Percentiles rank a stretch among this genome's conserved stretches.
These are phyloP conservation scores for Blepharisma stoltei DNA, from an alignment of 73 alveolate genomes.

Conservation along the genomic window DNA sequence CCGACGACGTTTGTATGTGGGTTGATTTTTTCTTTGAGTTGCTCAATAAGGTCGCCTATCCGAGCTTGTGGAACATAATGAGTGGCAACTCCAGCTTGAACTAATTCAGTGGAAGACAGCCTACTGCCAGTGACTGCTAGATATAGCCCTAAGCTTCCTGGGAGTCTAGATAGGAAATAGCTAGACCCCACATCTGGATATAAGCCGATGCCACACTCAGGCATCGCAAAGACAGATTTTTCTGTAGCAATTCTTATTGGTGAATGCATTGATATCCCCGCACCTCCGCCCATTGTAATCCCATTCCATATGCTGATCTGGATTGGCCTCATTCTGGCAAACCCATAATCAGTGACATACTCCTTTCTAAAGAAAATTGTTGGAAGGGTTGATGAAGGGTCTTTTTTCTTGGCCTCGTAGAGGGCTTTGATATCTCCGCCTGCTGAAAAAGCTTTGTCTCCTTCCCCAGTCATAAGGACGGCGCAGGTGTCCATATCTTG, in stretches of 20 bases:
- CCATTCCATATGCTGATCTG: conserved; percentile 89
- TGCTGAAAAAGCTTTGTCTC: conserved; percentile 93
- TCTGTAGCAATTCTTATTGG: conserved; percentile 89
- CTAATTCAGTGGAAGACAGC: conserved; percentile 73
- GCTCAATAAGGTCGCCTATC: conserved; percentile 42
- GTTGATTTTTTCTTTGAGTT: conserved; percentile 34
- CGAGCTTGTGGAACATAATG: conserved; percentile 61
- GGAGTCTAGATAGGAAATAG: conserved; percentile 79
- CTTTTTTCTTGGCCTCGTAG: conserved; percentile 60
- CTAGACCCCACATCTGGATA: conserved; percentile 95
- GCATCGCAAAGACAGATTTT: conserved; percentile 89
- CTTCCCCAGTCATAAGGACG: conserved; percentile 72
- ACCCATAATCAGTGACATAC: conserved; percentile 64
- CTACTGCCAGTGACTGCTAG: conserved; percentile 86
- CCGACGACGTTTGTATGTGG: conserved; percentile 17
- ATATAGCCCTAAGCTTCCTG: conserved; percentile 70
- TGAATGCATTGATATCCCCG: conserved; percentile 89
- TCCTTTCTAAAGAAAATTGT: conserved; percentile 62
- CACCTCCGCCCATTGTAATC: conserved; percentile 95
- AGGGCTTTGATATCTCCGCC: conserved; percentile 88
- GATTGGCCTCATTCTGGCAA: conserved; percentile 72
- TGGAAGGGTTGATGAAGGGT: conserved; percentile 35
- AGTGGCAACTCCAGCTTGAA: conserved; percentile 88
- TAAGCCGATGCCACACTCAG: conserved; percentile 90
- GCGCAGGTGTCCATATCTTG: conserved; percentile 47